Evolutionary conservation across 1,284 basidiomycete genomes (phyloP).

Genomic region (Agroathelia rolfsii): DNA sequence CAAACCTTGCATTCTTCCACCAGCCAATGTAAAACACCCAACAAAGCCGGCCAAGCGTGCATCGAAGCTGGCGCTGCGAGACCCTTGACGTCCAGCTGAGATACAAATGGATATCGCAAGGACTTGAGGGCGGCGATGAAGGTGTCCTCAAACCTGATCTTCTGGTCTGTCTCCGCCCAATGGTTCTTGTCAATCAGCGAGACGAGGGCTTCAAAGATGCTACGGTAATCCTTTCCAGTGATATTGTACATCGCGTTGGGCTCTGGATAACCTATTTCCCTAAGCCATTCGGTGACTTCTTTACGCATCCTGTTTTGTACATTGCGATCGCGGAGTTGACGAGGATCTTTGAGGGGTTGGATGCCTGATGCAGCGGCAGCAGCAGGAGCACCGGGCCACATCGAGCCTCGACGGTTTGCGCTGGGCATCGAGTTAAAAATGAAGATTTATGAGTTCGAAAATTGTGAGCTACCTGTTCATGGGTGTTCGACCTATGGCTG

Average conservation of each 20-base stretch:
- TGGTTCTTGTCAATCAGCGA: constrained; percentile 61
- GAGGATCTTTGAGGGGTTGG: constrained; percentile 53
- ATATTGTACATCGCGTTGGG: constrained; percentile 64
- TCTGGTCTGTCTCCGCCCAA: constrained; percentile 42
- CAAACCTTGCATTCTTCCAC: constrained; percentile 70
- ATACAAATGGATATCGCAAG: constrained; percentile 66
- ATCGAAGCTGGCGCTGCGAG: constrained; percentile 77
- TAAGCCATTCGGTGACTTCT: constrained; percentile 64
- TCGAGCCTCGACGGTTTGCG: constrained; percentile 58
- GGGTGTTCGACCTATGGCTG: constrained; percentile 65
- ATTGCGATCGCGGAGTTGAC: constrained; percentile 62
- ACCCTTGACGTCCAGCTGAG: constrained; percentile 70
- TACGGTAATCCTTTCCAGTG: constrained; percentile 73
- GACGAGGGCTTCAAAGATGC: constrained; percentile 73
- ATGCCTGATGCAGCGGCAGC: constrained; percentile 35
- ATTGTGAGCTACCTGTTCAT: constrained; percentile 46
- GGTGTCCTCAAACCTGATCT: constrained; percentile 70
- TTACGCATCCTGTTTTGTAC: constrained; percentile 69
- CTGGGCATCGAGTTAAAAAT: constrained; percentile 19
- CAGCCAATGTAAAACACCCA: constrained; percentile 83
- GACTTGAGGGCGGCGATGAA: constrained; percentile 65
- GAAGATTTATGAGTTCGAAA: constrained; percentile 1
- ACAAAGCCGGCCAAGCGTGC: constrained; percentile 74
- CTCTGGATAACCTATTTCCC: constrained; percentile 45
- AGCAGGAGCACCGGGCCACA: constrained; percentile 43